Evolutionary conservation across 2,329 filamentous ascomycete species (phyloP).

Genomic region (Aspergillus ustus): DNA sequence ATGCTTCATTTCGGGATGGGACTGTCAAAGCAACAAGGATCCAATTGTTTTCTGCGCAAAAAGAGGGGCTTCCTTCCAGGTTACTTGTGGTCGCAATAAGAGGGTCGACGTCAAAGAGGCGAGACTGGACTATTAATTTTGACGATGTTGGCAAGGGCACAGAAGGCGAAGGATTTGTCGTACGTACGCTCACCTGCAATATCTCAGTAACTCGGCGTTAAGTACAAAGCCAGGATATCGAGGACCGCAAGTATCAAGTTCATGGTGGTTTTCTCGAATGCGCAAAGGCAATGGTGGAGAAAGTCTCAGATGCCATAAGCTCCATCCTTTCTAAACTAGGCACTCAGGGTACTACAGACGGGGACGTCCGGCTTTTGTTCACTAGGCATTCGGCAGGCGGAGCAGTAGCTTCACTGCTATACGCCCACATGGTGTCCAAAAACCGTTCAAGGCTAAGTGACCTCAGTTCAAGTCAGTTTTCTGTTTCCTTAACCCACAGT

Average conservation of each 20-base stretch:
- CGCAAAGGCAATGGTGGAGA: constrained; percentile 10
- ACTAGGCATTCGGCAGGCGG: constrained; percentile 88
- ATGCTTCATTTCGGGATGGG: constrained; percentile 12
- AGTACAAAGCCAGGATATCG: background rate
- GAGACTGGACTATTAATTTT: constrained; percentile 17
- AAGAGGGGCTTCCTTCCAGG: background rate
- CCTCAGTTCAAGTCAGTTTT: constrained; percentile 40
- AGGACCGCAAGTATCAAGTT: background rate
- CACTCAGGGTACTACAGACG: background rate
- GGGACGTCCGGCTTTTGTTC: constrained; percentile 62
- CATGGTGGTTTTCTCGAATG: constrained; percentile 13
- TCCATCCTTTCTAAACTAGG: constrained; percentile 4
- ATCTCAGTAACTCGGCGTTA: background rate
- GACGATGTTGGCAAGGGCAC: constrained; percentile 12
- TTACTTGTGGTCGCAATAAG: constrained; percentile 14
- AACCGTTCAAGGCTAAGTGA: background rate
- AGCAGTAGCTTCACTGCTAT: constrained; percentile 78
- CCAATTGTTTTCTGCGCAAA: constrained; percentile 2
- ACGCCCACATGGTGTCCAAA: constrained; percentile 70
- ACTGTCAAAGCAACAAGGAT: constrained; percentile 11
- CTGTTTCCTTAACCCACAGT: background rate
- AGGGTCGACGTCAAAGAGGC: constrained; percentile 14
- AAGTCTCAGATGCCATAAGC: constrained; percentile 9
- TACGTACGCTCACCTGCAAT: background rate
- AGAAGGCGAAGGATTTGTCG: constrained; percentile 11